Conservation (phyloP, 2,329 filamentous ascomycete species). For the Phoma sp. region DNA sequence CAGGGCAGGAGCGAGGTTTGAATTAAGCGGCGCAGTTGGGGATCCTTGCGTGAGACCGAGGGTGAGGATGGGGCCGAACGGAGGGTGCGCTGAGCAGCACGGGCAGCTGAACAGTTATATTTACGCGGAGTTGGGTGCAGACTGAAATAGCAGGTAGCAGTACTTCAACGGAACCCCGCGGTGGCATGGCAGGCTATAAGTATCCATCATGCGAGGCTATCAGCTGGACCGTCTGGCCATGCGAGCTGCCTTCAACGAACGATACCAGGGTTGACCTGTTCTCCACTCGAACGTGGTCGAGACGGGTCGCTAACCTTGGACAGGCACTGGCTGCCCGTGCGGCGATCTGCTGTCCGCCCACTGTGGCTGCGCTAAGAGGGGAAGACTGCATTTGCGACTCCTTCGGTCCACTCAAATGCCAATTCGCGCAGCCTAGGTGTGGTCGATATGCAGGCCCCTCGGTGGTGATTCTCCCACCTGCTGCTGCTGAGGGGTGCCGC, state of each 20-base stretch:
- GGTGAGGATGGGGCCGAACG: constrained; percentile 9
- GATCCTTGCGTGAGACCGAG: constrained; percentile 16
- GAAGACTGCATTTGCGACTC: constrained; percentile 12
- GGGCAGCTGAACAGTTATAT: constrained; percentile 5
- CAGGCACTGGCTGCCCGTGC: constrained; percentile 1
- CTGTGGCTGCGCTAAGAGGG: constrained; percentile 10
- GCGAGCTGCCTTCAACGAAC: constrained; percentile 12
- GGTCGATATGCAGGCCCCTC: constrained; percentile 20
- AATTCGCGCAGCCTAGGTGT: constrained; percentile 18
- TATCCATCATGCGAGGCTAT: constrained; percentile 16
- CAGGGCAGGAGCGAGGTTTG: constrained; percentile 13
- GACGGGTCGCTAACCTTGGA: constrained; percentile 12
- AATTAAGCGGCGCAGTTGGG: constrained; percentile 11
- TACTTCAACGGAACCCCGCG: constrained; percentile 3
- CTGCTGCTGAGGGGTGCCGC: constrained; percentile 14
- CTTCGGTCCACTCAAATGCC: constrained; percentile 15
- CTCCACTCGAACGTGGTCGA: constrained; percentile 16
- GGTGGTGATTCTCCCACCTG: constrained; percentile 1
- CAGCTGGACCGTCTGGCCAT: constrained; percentile 13
- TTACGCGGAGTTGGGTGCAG: neutral
- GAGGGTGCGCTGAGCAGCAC: constrained; percentile 14
- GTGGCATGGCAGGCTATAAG: constrained; percentile 17
- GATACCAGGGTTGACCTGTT: constrained; percentile 13
- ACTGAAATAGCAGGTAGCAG: neutral
- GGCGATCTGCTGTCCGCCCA: constrained; percentile 1